Evolutionary conservation across 805 yeast species (phyloP).

Genomic region (Tetrapisispora iriomotensis): DNA sequence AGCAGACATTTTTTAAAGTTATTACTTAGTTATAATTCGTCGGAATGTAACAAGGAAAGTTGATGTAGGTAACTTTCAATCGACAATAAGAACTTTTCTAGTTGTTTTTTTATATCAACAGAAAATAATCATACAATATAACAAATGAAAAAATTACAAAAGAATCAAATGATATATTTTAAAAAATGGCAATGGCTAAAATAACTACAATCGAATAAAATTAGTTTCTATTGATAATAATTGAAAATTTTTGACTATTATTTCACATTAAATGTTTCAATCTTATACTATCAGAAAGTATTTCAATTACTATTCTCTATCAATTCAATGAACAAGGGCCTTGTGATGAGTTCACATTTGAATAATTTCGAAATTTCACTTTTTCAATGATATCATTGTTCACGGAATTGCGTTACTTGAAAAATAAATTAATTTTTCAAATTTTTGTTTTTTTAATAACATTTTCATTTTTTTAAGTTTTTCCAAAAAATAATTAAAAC

Average conservation of each 20-base stretch:
- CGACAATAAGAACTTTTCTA: constrained; percentile 28
- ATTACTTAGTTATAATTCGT: constrained; percentile 19
- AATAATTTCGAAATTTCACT: no score
- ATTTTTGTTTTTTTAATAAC: no score
- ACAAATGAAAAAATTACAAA: background rate
- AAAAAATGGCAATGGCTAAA: no score
- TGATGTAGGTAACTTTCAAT: constrained; percentile 47
- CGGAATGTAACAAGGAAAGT: constrained; percentile 46
- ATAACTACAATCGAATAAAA: no score
- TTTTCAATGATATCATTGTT: no score
- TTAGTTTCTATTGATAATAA: no score
- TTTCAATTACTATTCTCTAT: no score
- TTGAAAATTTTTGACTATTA: no score
- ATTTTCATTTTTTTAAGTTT: background rate
- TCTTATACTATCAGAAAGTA: no score
- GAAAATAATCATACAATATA: background rate
- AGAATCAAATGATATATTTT: background rate
- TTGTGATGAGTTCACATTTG: no score
- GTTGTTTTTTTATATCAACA: constrained; percentile 1
- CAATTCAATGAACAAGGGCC: no score
- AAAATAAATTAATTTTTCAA: background rate
- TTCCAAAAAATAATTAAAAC: background rate
- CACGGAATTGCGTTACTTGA: background rate
- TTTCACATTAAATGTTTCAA: no score
- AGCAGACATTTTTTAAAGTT: constrained; percentile 32